Base-by-base conservation (phyloP, 768 basidiomycete species). In the Lanmaoa pseudosensibilis region DNA sequence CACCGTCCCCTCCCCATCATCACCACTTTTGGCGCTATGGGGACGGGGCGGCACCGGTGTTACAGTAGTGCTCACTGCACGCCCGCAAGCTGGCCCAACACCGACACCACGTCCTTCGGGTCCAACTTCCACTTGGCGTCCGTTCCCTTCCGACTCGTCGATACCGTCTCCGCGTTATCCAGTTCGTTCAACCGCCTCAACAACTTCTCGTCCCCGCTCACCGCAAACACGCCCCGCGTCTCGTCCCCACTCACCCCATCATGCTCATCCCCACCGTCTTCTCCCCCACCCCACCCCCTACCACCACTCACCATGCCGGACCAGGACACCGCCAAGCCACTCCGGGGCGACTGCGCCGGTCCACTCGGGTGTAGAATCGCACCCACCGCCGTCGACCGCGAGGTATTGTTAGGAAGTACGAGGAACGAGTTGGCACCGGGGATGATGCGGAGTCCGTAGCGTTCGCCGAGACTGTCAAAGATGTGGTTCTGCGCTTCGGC, bases 401-500 rank as follows among this genome's bases (percentile, higher is more conserved):
- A 92, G 60, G 91, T 83, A 61, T 90, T 88, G 74, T 86, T 90
- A 3, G 91, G 90, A 5, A 93, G 77, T 30, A 93, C 85, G 51
- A 93, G 83, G 82, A 93, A 93, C 48, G 82, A 83, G 70, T 86
- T 90, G 52, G 81, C 75, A 2, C 89, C 90, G 0, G 91, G 91
- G 49, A 93, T 88, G 65, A 92, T 92, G 23, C 91, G 85, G 10
- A 94, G 74, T 1, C 88, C 87, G 65, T 89, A 92, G 0, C 88
- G 84, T 67, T 92, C 90, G 40, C 90, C 90, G 34, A 92, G 83
- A 62, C 87, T 88, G 69, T 92, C 92, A 66, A 91, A 93, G 59
- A 93, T 90, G 64, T 94, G 92, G 72, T 94, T 94, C 72, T 94
- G 92, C 21, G 92, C 92, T 68, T 93, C 92, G 0, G 90, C 90